Conservation (phyloP, 129 eudicot genomes). For the sunflower (Helianthus annuus) region DNA sequence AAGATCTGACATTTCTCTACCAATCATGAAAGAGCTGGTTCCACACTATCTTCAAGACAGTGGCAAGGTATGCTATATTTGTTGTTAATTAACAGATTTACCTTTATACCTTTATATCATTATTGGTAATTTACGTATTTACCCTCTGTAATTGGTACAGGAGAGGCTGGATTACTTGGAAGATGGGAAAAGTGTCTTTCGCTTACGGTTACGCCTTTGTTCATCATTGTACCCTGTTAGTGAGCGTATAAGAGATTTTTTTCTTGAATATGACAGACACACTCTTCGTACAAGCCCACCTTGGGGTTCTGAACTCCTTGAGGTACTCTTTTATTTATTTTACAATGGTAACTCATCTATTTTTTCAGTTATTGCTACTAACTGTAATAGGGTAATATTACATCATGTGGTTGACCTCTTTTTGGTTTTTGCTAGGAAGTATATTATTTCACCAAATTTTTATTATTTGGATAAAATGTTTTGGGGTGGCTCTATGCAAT, state of each 20-base stretch:
- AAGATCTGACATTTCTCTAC: slow-evolving; percentile 84
- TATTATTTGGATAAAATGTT: neutral
- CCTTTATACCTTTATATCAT: slow-evolving; percentile 9
- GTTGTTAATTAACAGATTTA: slow-evolving; percentile 11
- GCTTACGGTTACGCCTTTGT: slow-evolving; percentile 83
- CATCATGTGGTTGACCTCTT: neutral
- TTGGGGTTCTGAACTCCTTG: slow-evolving; percentile 99
- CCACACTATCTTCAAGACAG: slow-evolving; percentile 97
- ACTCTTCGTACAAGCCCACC: slow-evolving; percentile 98
- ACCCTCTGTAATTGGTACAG: slow-evolving; percentile 40
- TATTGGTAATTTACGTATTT: neutral
- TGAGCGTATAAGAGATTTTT: slow-evolving; percentile 96
- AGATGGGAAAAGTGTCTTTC: slow-evolving; percentile 87
- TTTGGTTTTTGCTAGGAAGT: neutral
- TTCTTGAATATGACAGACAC: slow-evolving; percentile 97
- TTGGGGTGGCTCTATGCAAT: neutral
- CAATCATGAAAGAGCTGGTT: slow-evolving; percentile 87
- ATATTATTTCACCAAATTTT: neutral
- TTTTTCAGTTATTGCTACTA: neutral
- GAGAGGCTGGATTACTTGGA: slow-evolving; percentile 93
- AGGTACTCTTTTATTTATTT: slow-evolving; percentile 43
- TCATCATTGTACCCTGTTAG: slow-evolving; percentile 89
- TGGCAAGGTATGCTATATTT: slow-evolving; percentile 60
- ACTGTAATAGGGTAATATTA: slow-evolving; percentile 6
- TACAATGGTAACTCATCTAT: neutral